Percentiles rank a stretch among this genome's conserved stretches.
phyloP scores from a whole-genome alignment of 768 basidiomycete genomes.

The Boletus eberwhitei region DNA sequence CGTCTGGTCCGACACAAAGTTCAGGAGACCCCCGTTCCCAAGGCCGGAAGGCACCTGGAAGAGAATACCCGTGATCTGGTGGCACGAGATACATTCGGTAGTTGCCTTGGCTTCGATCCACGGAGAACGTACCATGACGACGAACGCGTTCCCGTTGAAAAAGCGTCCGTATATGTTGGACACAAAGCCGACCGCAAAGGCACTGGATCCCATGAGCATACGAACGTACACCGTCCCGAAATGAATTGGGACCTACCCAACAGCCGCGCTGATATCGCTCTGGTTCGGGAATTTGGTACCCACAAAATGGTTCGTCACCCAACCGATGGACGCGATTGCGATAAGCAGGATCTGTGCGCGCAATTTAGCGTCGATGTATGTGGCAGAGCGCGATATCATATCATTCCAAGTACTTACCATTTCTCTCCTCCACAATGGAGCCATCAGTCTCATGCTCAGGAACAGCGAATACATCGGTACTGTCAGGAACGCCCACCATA shows the following conservation, averaged over 20 bases:
- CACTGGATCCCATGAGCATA: conserved; percentile 35
- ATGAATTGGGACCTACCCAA: conserved; percentile 44
- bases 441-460: conserved; percentile 62
- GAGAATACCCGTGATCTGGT: conserved; percentile 68
- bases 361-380: not conserved
- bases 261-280: conserved; percentile 73
- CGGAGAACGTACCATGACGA: conserved; percentile 61
- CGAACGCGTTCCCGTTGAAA: conserved; percentile 72
- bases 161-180: conserved; percentile 76
- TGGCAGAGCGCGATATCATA: not conserved
- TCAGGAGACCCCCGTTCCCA: conserved; percentile 74
- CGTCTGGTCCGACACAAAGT: conserved; percentile 57
- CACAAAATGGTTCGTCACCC: conserved; percentile 73
- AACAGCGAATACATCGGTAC: conserved; percentile 69
- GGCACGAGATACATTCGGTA: not conserved
- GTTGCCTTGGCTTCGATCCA: not conserved
- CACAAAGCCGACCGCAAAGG: conserved; percentile 77
- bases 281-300: conserved; percentile 58
- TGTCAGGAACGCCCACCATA: conserved; percentile 73
- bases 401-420: conserved; percentile 38
- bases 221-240: not conserved
- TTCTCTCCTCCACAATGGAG: conserved; percentile 55
- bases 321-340: conserved; percentile 62
- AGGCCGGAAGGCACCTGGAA: conserved; percentile 86
- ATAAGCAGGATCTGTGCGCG: conserved; percentile 45